Conservation (phyloP, 768 basidiomycete genomes). For the Boletus eberwhitei region DNA sequence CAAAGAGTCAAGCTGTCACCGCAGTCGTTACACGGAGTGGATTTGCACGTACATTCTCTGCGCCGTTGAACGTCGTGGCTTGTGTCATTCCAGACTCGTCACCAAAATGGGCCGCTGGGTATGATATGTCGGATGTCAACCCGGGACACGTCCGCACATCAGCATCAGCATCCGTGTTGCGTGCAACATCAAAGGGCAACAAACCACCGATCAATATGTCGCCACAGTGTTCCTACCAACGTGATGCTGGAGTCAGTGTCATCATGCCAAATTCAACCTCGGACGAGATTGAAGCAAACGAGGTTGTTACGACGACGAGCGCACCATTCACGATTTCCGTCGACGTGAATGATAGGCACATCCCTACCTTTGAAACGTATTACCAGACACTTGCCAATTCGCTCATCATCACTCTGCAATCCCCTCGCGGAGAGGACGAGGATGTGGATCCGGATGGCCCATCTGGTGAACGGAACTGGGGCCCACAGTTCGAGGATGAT, state of each 20-base stretch:
- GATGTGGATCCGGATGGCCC: slow-evolving; percentile 5
- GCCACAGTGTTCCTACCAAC: no score
- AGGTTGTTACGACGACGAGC: slow-evolving; percentile 9
- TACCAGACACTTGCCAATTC: slow-evolving; percentile 11
- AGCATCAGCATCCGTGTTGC: not conserved
- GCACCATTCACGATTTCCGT: slow-evolving; percentile 3
- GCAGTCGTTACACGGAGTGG: slow-evolving; percentile 15
- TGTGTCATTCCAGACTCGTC: not conserved
- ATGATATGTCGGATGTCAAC: not conserved
- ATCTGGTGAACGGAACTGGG: not conserved
- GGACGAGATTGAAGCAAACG: slow-evolving; percentile 1
- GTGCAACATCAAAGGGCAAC: not conserved
- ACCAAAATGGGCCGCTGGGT: slow-evolving; percentile 9
- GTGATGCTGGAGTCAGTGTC: not conserved
- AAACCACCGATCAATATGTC: no score
- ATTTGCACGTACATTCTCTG: slow-evolving; percentile 5
- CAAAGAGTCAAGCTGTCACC: not conserved
- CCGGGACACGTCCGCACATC: no score
- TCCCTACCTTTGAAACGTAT: slow-evolving; percentile 9
- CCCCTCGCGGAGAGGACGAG: not conserved
- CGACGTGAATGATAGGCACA: slow-evolving; percentile 1
- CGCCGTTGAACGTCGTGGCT: not conserved
- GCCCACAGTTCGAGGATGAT: slow-evolving; percentile 7
- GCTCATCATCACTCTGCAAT: not conserved
- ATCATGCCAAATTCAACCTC: slow-evolving; percentile 6